phyloP scores from a whole-genome alignment of 1,284 basidiomycete genomes.

The Sphagnurus paluster region DNA sequence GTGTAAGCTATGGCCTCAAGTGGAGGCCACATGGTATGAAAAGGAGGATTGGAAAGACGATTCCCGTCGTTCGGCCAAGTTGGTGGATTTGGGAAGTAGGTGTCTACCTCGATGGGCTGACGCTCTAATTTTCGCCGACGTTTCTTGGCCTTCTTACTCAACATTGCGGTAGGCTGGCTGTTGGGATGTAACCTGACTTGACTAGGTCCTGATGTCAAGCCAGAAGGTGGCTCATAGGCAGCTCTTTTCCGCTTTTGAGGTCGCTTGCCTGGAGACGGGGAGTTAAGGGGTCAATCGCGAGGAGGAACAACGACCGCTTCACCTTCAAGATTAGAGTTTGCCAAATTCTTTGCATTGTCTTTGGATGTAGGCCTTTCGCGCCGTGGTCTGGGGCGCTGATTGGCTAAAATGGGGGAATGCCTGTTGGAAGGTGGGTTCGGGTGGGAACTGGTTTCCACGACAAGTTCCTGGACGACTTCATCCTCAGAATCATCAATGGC shows the following conservation, averaged over 20 bases:
- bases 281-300: not conserved
- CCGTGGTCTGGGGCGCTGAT: conserved; percentile 13
- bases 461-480: conserved; percentile 31
- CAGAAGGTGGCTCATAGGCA: conserved; percentile 4
- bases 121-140: conserved; percentile 35
- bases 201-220: conserved; percentile 16
- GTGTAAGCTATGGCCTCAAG: not conserved
- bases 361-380: not conserved
- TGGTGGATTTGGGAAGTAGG: conserved; percentile 14
- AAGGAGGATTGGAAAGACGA: conserved; percentile 11
- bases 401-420: conserved; percentile 1
- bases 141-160: conserved; percentile 38
- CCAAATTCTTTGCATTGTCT: not conserved
- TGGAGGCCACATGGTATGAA: not conserved
- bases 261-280: conserved; percentile 9
- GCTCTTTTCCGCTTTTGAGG: conserved; percentile 17
- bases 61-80: conserved; percentile 13
- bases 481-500: conserved; percentile 40
- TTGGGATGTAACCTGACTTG: conserved; percentile 11
- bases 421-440: not conserved
- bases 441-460: conserved; percentile 16
- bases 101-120: conserved; percentile 27
- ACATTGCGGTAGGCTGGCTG: conserved; percentile 16
- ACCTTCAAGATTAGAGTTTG: conserved; percentile 5
- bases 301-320: not conserved